Evolutionary conservation across 139 green algal genomes (phyloP).

Genomic region (Marvania coccoides): DNA sequence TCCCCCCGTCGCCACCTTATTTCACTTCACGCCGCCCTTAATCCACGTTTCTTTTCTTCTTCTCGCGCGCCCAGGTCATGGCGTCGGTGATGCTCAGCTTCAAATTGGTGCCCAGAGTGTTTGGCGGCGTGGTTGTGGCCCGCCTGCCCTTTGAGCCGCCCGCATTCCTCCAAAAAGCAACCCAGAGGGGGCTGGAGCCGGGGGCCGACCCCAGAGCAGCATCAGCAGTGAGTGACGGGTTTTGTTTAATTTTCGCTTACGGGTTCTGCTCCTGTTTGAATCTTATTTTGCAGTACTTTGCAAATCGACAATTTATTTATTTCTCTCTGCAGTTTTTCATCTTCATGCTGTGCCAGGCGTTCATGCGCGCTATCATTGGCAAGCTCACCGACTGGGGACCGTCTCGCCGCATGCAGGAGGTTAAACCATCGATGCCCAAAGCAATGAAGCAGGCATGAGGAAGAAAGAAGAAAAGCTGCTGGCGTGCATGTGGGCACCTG

Average conservation of each 20-base stretch:
- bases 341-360: conserved; percentile 26
- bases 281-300: too few species aligned
- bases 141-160: conserved; percentile 29
- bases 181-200: not conserved
- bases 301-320: not conserved
- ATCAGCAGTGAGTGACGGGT: conserved; percentile 6
- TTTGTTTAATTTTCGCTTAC: not conserved
- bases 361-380: not conserved
- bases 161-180: conserved; percentile 17
- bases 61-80: conserved; percentile 8
- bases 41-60: not conserved
- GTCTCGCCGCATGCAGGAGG: conserved; percentile 6
- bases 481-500: too few species aligned
- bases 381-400: conserved; percentile 20
- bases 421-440: conserved; percentile 16
- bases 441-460: too few species aligned
- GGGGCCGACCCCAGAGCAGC: not conserved
- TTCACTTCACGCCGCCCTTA: not conserved
- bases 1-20: not conserved
- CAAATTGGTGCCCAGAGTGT: conserved; percentile 4
- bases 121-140: not conserved
- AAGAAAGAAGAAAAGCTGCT: too few species aligned
- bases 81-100: conserved; percentile 11
- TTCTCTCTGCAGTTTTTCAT: conserved; percentile 21
- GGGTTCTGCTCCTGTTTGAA: too few species aligned